Base-by-base conservation (phyloP, 768 basidiomycete genomes). In the Lactifluus rugatus region DNA sequence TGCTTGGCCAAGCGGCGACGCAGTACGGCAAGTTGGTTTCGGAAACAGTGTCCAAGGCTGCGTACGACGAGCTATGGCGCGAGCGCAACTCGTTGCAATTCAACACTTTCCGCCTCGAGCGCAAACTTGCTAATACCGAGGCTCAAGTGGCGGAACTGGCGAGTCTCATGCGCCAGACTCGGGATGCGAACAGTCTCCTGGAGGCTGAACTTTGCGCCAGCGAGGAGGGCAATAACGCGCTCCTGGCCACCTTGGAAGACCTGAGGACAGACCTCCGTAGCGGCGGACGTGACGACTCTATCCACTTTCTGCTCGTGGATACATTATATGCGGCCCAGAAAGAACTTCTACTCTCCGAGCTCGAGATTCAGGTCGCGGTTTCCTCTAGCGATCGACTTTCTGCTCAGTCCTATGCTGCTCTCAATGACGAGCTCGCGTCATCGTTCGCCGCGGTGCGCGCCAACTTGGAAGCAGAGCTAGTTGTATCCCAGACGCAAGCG, bases 121-220 rank as follows among this genome's bases (percentile, higher is more conserved):
- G 87, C 58, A 87, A 84, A 68, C 72, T 87, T 14, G 80, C 79
- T 41, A 85, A 84, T 64, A 74, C 84, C 5, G 82, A 87, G 55
- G 81, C 71, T 17, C 85, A 89, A 66, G 83, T 85, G 21, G 68
- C 73, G 13, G 85, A 87, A 60, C 71, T 89, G 8, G 81, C 81
- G 1, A 71, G 79, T 58, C 76, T 89, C 42, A 74, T 85, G 63
- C 81, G 84, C 25, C 78, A 81, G 26, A 70, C 73, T 26, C 77
- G 77, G 47, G 80, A 83, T 14, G 75, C 81, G 51, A 85, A 79
- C 61, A 59, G 60, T 11, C 64, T 79, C 7, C 71, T 87, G 26
- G 36, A 56, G 13, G 44, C 34, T 5, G 62, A 62, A 21, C 57
- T 72, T 19, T 45, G 46, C 14, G 67, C 68, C 14, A 64, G 58